Evolutionary conservation across 2,329 filamentous ascomycete genomes (phyloP).

Genomic region (Fusarium foetens): DNA sequence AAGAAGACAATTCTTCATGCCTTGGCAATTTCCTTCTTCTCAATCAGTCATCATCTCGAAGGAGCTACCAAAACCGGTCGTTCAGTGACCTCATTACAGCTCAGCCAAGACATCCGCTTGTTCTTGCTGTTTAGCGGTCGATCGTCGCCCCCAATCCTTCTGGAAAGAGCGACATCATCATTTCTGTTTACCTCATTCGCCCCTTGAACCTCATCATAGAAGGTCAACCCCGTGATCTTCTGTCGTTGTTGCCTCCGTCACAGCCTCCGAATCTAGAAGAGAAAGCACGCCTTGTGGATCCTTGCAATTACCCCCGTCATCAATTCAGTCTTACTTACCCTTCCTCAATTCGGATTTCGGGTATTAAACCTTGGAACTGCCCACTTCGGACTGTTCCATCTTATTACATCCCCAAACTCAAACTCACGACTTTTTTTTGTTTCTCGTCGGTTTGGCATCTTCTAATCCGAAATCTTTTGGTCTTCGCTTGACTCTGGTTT

Average conservation of each 20-base stretch:
- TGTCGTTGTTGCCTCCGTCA: background rate
- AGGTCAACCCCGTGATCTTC: constrained; percentile 3
- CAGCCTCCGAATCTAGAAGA: background rate
- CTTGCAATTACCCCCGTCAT: constrained; percentile 22
- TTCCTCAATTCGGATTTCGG: constrained; percentile 4
- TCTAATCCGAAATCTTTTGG: background rate
- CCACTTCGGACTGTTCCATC: constrained; percentile 15
- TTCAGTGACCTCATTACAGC: constrained; percentile 23
- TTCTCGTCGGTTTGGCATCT: background rate
- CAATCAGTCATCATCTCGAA: background rate
- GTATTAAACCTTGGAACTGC: constrained; percentile 31
- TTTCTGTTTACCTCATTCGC: constrained; percentile 10
- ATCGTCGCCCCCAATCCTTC: constrained; percentile 17
- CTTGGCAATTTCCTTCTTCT: background rate
- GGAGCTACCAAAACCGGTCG: constrained; percentile 10
- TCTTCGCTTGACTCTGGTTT: background rate
- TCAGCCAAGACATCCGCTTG: constrained; percentile 9
- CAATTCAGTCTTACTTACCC: constrained; percentile 1
- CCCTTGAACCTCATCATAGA: background rate
- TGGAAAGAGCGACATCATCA: constrained; percentile 22
- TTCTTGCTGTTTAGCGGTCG: constrained; percentile 19
- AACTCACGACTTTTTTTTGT: background rate
- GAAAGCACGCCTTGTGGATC: constrained; percentile 17
- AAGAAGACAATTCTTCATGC: background rate
- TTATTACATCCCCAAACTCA: constrained; percentile 7